A percentile compares a stretch with the other conserved stretches of the same genome.
These are phyloP conservation scores for Aaosphaeria arxii DNA, from an alignment of 2,329 filamentous ascomycete species.

Conservation along the genomic window DNA sequence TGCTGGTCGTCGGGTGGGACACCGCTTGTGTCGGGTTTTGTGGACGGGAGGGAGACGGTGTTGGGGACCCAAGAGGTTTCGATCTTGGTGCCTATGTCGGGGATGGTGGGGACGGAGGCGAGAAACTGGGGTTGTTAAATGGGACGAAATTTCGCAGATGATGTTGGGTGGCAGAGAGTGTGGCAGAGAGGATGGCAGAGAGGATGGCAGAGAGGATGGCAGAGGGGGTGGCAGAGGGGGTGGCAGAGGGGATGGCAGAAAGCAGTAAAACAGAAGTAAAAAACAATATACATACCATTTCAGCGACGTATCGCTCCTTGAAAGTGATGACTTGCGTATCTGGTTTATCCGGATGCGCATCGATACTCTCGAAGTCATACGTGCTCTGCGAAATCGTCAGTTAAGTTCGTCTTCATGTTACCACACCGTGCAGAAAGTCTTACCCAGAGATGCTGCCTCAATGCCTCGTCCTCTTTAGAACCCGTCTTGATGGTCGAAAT, in stretches of 20 bases:
- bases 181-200: too few relatives aligned
- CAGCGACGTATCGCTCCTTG: conserved; percentile 58
- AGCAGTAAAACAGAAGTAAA: background rate
- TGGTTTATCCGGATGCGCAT: conserved; percentile 35
- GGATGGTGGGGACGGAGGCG: conserved; percentile 56
- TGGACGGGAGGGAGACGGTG: conserved; percentile 3
- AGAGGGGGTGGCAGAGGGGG: too few relatives aligned
- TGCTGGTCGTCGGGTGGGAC: background rate
- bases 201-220: too few relatives aligned
- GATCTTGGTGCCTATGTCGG: conserved; percentile 58
- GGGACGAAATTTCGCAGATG: too few relatives aligned
- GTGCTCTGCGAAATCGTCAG: conserved; percentile 17
- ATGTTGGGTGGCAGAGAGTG: too few relatives aligned
- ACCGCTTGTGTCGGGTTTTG: too few relatives aligned
- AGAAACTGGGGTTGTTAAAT: conserved; percentile 40
- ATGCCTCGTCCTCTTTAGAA: conserved; percentile 60
- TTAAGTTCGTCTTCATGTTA: background rate
- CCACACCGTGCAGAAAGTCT: background rate
- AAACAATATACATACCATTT: conserved; percentile 47
- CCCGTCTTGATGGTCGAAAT: conserved; percentile 65
- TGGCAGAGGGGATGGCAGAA: background rate
- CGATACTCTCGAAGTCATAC: conserved; percentile 38
- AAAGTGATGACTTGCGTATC: conserved; percentile 43
- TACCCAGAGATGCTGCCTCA: conserved; percentile 67
- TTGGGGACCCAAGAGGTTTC: conserved; percentile 63